These are phyloP conservation scores for Fallopia convolvulus DNA, from an alignment of 148 eudicot genomes.

Conservation along the genomic window DNA sequence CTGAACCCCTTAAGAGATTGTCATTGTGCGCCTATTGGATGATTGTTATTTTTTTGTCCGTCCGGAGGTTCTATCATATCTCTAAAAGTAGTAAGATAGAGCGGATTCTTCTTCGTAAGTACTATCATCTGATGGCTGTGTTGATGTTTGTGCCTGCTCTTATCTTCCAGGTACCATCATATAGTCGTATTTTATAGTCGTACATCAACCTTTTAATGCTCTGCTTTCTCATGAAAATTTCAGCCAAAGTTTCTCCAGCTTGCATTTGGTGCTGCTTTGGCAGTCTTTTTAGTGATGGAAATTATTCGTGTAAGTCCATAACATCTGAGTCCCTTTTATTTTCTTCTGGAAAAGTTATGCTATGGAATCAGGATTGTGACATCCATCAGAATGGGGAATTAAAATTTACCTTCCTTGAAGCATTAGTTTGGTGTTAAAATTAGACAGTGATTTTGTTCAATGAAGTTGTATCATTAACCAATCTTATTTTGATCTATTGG, in stretches of 20 bases:
- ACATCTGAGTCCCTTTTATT: not conserved
- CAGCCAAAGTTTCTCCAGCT: conserved; percentile 89
- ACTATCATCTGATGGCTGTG: conserved; percentile 93
- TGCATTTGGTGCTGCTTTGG: conserved; percentile 95
- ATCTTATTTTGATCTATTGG: no score
- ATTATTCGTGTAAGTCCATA: conserved; percentile 71
- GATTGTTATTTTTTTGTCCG: conserved; percentile 53
- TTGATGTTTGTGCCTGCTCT: conserved; percentile 91
- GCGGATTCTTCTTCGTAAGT: conserved; percentile 90
- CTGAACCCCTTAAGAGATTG: conserved; percentile 85
- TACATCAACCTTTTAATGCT: not conserved
- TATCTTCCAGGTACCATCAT: conserved; percentile 65
- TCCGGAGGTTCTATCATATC: conserved; percentile 57
- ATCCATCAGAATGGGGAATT: not conserved
- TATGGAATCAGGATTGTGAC: not conserved
- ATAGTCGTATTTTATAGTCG: not conserved
- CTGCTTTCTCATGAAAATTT: not conserved
- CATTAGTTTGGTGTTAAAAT: not conserved
- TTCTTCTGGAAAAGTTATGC: not conserved
- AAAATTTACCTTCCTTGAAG: not conserved
- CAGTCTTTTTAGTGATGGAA: conserved; percentile 73
- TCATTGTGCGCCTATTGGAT: conserved; percentile 80
- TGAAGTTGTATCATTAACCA: not conserved
- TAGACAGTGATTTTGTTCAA: not conserved
- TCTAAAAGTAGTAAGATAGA: conserved; percentile 83